These are phyloP conservation scores for Cystobasidiaceae sp. DNA, from an alignment of 1,284 basidiomycete genomes.

Conservation along the genomic window DNA sequence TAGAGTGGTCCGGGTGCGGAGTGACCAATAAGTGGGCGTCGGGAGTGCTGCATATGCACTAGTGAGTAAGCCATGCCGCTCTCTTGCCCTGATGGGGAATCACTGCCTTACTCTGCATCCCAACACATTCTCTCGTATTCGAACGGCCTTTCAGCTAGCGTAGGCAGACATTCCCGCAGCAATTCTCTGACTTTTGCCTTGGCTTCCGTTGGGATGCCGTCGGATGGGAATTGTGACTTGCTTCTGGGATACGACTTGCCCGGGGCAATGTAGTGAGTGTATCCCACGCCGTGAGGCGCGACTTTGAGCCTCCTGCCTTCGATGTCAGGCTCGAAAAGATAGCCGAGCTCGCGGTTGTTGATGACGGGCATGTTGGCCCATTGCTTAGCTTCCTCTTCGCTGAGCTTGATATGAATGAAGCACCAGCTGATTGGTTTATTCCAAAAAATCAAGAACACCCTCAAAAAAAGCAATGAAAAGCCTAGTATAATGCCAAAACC, in stretches of 20 bases:
- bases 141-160: constrained; percentile 39
- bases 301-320: constrained; percentile 19
- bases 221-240: constrained; percentile 45
- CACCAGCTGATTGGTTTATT: constrained; percentile 46
- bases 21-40: constrained; percentile 46
- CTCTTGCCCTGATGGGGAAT: not conserved
- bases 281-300: constrained; percentile 18
- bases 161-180: constrained; percentile 43
- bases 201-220: constrained; percentile 44
- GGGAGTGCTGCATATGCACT: constrained; percentile 19
- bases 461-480: not conserved
- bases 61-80: not conserved
- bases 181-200: constrained; percentile 37
- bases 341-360: constrained; percentile 34
- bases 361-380: constrained; percentile 37
- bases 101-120: constrained; percentile 38
- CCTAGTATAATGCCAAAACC: not conserved
- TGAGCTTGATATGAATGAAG: constrained; percentile 46
- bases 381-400: constrained; percentile 43
- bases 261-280: constrained; percentile 33
- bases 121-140: constrained; percentile 46
- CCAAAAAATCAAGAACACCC: not conserved
- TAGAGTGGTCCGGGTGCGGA: constrained; percentile 33
- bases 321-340: constrained; percentile 42
- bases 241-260: constrained; percentile 45